Base-by-base conservation (phyloP, 495 filamentous ascomycete species). In the Penicillium bovifimosum region DNA sequence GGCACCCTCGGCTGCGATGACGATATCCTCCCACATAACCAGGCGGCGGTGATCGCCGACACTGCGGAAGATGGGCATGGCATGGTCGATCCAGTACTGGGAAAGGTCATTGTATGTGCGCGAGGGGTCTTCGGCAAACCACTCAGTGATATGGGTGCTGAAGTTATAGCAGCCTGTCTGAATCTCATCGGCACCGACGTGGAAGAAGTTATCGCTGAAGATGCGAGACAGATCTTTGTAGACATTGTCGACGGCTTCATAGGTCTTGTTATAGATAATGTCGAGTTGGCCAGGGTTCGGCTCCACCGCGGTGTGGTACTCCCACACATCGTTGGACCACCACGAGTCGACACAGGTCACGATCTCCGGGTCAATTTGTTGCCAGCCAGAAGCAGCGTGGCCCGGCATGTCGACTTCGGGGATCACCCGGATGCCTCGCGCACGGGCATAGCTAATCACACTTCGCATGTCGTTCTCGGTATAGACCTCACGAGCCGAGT, bases 1-100 rank as follows among this genome's bases (percentile, higher is more conserved):
- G 0, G 74, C 76, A 33, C 66, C 61, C n/a, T 67, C 71, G 18
- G 69, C 53, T 2, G 67, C 71, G 16, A 77, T 61, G 20, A 64
- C 53, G 16, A 81, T 69, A 40, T 81, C 79, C 58, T 82, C 78
- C 79, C 79, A 82, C 76, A 82, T 80, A 53, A 80, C 61, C 3
- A 81, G 50, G 3, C 72, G 73, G 48, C 77, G 74, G 35, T 78
- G 65, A 0, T 62, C 13, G 29, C 61, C 56, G 10, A 58, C 54
- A 28, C 55, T 57, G 24, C 65, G 62, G 70, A 80, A 82, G 58
- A 80, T 80, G 16, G 79, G 79, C 16, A 80, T 52, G 10, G 77
- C 72, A 14, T 72, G 65, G 56, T 82, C 79, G 29, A 80, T 62
- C 79, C 79, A 82, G 65, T 78, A 71, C 54, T 82, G 77, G 1